Base-by-base conservation (phyloP, 176 grass and related monocot species). In the Neostapfia colusana region DNA sequence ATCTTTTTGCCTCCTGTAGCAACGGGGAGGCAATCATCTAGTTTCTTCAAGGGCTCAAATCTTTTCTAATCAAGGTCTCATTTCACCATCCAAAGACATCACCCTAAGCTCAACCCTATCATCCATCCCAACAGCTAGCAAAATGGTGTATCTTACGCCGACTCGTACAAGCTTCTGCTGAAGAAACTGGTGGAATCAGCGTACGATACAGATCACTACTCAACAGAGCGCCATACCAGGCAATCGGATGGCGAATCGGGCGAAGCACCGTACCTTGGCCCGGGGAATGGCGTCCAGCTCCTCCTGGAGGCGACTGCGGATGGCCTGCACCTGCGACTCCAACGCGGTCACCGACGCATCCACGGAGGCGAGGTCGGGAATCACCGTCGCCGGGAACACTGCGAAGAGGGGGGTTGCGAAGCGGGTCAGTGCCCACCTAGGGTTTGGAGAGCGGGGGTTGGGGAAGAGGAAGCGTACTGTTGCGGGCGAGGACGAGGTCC, bases 401-500 rank as follows among this genome's bases (percentile, higher is more conserved):
- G 66, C 23, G 38, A 77, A 26, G 45, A 28, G 43, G 81, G 35
- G 20, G 18, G 20, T 58, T 63, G 49, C 14, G 17, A 51, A 46
- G 2, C 7, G 37, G 24, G 31, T 65, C 40, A 82, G 27, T 59
- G 37, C 11, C 40, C 59, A 66, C 34, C 79, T 69, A 75, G 82
- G 76, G 86, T 65, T 77, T 79, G 28, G 17, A 20, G 78, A 58
- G 17, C 5, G 60, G 56, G 51, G 27, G 26, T 16, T 55, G 18
- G 20, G 53, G 25, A 35, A 34, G 37, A 39, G 73, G 26, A 61
- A 51, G 12, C 46, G 69, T 86, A 97, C 93, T 97, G 86, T 90
- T 97, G 80, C 93, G 90, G 64, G 93, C 93, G 79, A 97, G 80
- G 66, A 90, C 88, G 40, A 97, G 88, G 21, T 91, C 86, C 74